Evolutionary conservation across 495 filamentous ascomycete genomes (phyloP).

Genomic region (Lichina pygmaea): DNA sequence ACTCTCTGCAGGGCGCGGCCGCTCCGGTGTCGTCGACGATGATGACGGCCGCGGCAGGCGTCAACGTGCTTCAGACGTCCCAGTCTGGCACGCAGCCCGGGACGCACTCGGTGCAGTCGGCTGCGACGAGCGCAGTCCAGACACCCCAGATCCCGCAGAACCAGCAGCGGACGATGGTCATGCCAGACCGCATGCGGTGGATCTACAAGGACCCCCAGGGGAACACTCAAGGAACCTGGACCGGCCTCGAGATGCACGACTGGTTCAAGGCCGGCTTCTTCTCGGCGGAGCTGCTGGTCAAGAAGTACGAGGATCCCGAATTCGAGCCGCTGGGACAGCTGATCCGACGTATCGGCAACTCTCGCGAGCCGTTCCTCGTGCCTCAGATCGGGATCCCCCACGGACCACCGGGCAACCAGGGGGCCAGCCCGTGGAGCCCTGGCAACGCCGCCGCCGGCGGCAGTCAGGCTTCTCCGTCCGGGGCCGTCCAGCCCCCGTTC

Average conservation of each 20-base stretch:
- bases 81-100: too few relatives aligned
- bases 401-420: constrained; percentile 22
- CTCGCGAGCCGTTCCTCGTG: constrained; percentile 86
- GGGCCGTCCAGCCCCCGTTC: constrained; percentile 75
- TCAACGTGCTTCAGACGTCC: too few relatives aligned
- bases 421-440: constrained; percentile 13
- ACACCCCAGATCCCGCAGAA: too few relatives aligned
- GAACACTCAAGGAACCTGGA: constrained; percentile 77
- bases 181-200: constrained; percentile 98
- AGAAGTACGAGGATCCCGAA: constrained; percentile 73
- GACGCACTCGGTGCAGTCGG: too few relatives aligned
- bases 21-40: too few relatives aligned
- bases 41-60: too few relatives aligned
- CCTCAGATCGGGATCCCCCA: constrained; percentile 88
- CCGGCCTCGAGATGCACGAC: constrained; percentile 94
- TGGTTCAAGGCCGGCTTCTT: constrained; percentile 99
- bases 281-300: constrained; percentile 75
- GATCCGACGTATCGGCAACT: constrained; percentile 90
- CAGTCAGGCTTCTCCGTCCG: constrained; percentile 12
- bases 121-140: too few relatives aligned
- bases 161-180: constrained; percentile 83
- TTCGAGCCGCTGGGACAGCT: constrained; percentile 93
- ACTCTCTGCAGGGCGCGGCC: too few relatives aligned
- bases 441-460: constrained; percentile 13
- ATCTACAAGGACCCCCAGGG: constrained; percentile 90